Percentiles rank a stretch among this genome's conserved stretches.
Evolutionary conservation across 2,329 filamentous ascomycete species (phyloP).

Genomic region (Trichoderma atroviride): DNA sequence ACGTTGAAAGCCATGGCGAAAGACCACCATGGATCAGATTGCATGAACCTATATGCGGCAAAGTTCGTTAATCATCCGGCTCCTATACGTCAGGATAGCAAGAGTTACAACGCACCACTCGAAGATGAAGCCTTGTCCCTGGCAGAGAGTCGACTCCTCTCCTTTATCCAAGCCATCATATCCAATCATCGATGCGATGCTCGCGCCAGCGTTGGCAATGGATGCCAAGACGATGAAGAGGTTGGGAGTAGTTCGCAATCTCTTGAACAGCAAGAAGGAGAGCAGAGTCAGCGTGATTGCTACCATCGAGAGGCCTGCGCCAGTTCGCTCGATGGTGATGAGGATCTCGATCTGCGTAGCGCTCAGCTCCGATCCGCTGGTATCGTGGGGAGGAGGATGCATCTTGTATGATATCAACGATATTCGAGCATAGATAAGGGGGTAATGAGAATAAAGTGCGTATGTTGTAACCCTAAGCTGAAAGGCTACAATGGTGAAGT

Average conservation of each 20-base stretch:
- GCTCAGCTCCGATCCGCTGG: slow-evolving; percentile 35
- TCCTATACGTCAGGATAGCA: not conserved
- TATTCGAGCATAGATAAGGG: not conserved
- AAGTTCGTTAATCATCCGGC: not conserved
- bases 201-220: slow-evolving; percentile 54
- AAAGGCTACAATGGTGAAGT: not conserved
- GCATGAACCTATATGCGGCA: slow-evolving; percentile 65
- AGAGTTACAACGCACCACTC: slow-evolving; percentile 60
- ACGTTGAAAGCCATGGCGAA: slow-evolving; percentile 83
- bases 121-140: slow-evolving; percentile 62
- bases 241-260: slow-evolving; percentile 59
- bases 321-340: slow-evolving; percentile 55
- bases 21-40: slow-evolving; percentile 75
- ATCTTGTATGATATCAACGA: not conserved
- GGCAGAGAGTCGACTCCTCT: slow-evolving; percentile 60
- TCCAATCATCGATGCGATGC: slow-evolving; percentile 70
- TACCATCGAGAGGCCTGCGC: slow-evolving; percentile 56
- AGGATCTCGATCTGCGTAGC: slow-evolving; percentile 47
- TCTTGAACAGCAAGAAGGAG: slow-evolving; percentile 53
- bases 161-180: slow-evolving; percentile 63
- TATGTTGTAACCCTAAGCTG: not conserved
- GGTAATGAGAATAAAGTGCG: not conserved
- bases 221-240: slow-evolving; percentile 48
- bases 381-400: slow-evolving; percentile 22
- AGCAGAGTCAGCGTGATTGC: slow-evolving; percentile 54